Conservation (phyloP, 2,329 filamentous ascomycete species). For the Microsporum audouinii region DNA sequence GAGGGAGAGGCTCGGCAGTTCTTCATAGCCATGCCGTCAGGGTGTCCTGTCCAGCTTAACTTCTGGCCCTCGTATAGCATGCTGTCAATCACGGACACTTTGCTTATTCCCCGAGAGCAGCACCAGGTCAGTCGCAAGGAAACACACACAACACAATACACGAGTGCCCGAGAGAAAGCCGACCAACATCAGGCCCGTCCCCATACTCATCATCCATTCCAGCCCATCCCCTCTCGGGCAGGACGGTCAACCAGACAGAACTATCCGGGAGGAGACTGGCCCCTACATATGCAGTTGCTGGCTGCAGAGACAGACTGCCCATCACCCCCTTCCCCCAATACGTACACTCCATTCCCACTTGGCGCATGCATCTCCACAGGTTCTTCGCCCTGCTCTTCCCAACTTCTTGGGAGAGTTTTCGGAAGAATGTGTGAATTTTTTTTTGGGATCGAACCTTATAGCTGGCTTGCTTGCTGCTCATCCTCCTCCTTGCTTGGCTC, state of each 20-base stretch:
- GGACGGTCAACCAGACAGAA: too few species aligned
- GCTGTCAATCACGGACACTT: not conserved
- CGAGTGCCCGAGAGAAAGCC: not conserved
- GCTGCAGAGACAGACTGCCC: not conserved
- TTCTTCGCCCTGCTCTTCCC: not conserved
- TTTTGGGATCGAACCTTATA: slow-evolving; percentile 1
- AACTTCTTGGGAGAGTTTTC: slow-evolving; percentile 2
- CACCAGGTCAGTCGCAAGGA: not conserved
- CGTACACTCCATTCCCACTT: not conserved
- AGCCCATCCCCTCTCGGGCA: too few species aligned
- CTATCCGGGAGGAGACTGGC: not conserved
- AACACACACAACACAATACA: too few species aligned
- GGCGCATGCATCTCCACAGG: slow-evolving; percentile 1
- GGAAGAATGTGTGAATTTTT: not conserved
- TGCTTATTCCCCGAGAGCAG: not conserved
- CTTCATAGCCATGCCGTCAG: not conserved
- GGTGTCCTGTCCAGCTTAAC: not conserved
- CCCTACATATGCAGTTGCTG: not conserved
- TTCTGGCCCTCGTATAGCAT: not conserved
- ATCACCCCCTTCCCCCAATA: not conserved
- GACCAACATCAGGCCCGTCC: too few species aligned
- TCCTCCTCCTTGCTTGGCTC: not conserved
- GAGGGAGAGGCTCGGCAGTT: not conserved
- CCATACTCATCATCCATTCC: too few species aligned
- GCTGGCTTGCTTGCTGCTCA: not conserved